A percentile compares a stretch with the other conserved stretches of the same genome.
phyloP scores from a whole-genome alignment of 31 red algal genomes.

The Asparagopsis taxiformis region DNA sequence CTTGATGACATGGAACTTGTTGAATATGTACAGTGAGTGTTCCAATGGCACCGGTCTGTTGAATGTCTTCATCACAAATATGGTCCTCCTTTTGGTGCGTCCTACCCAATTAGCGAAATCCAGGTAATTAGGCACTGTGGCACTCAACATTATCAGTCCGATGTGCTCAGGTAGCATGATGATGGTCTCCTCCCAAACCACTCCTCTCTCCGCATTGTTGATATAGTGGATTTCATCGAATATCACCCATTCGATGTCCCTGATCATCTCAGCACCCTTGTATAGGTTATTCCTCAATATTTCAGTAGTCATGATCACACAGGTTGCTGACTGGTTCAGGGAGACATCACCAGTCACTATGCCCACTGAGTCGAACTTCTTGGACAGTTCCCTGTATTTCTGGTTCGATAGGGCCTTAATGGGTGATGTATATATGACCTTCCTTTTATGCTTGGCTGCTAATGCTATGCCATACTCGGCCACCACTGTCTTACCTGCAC shows the following conservation, averaged over 20 bases:
- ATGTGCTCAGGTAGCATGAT: slow-evolving; percentile 96
- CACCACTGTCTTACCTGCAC: slow-evolving; percentile 97
- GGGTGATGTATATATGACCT: slow-evolving; percentile 99
- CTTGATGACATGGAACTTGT: slow-evolving; percentile 80
- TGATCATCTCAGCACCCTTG: slow-evolving; percentile 90
- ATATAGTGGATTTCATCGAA: slow-evolving; percentile 99
- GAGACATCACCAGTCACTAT: slow-evolving; percentile 99
- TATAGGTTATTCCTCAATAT: slow-evolving; percentile 96
- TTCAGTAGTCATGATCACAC: slow-evolving; percentile 97
- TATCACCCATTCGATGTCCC: slow-evolving; percentile 96
- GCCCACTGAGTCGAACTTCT: slow-evolving; percentile 95
- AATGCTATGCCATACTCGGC: slow-evolving; percentile 98
- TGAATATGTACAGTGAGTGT: slow-evolving; percentile 78
- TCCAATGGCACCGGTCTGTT: slow-evolving; percentile 94
- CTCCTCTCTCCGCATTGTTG: slow-evolving; percentile 89
- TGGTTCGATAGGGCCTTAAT: slow-evolving; percentile 99
- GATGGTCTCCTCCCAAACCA: slow-evolving; percentile 99
- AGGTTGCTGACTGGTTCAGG: slow-evolving; percentile 88
- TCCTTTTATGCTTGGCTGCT: slow-evolving; percentile 79
- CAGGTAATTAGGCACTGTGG: slow-evolving; percentile 94
- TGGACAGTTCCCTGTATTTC: slow-evolving; percentile 90
- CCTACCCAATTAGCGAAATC: slow-evolving; percentile 99
- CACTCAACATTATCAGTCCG: slow-evolving; percentile 93
- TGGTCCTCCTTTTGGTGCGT: slow-evolving; percentile 75
- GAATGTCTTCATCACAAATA: slow-evolving; percentile 95